phyloP scores from a whole-genome alignment of 78 protist species.

The Dictyostelium capitatum region DNA sequence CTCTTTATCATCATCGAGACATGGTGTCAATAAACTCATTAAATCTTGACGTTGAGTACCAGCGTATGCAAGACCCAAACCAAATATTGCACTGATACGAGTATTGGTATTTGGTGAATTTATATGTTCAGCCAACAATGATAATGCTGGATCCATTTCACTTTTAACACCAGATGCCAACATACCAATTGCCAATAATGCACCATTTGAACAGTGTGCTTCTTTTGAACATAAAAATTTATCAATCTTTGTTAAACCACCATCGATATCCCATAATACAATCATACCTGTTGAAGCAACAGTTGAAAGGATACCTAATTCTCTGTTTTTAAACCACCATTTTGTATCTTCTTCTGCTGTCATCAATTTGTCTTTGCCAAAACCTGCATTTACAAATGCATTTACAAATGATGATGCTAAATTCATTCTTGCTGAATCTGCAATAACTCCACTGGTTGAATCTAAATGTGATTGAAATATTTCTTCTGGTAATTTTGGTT shows the following conservation, averaged over 20 bases:
- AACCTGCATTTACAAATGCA: slow-evolving; percentile 98
- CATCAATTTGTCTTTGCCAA: slow-evolving; percentile 95
- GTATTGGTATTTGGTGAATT: slow-evolving; percentile 1
- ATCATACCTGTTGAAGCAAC: slow-evolving; percentile 98
- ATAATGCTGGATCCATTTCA: slow-evolving; percentile 96
- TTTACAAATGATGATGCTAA: slow-evolving; percentile 97
- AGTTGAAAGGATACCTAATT: slow-evolving; percentile 95
- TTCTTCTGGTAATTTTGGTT: slow-evolving; percentile 98
- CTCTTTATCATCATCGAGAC: slow-evolving; percentile 84
- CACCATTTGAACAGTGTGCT: slow-evolving; percentile 96
- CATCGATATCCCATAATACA: slow-evolving; percentile 97
- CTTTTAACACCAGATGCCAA: slow-evolving; percentile 84
- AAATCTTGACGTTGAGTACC: slow-evolving; percentile 86
- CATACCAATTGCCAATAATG: slow-evolving; percentile 96
- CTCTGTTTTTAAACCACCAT: slow-evolving; percentile 97
- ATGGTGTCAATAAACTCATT: slow-evolving; percentile 49
- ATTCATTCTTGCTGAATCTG: slow-evolving; percentile 92
- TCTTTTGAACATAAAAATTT: slow-evolving; percentile 88
- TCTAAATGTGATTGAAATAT: slow-evolving; percentile 94
- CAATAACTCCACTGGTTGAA: slow-evolving; percentile 35
- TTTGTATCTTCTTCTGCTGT: slow-evolving; percentile 84
- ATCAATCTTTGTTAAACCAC: slow-evolving; percentile 92
- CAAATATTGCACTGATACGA: slow-evolving; percentile 67
- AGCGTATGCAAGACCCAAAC: slow-evolving; percentile 92
- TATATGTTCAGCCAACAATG: slow-evolving; percentile 84